These are phyloP conservation scores for Penicillium atrosanguineum DNA, from an alignment of 495 filamentous ascomycete genomes.

Conservation along the genomic window DNA sequence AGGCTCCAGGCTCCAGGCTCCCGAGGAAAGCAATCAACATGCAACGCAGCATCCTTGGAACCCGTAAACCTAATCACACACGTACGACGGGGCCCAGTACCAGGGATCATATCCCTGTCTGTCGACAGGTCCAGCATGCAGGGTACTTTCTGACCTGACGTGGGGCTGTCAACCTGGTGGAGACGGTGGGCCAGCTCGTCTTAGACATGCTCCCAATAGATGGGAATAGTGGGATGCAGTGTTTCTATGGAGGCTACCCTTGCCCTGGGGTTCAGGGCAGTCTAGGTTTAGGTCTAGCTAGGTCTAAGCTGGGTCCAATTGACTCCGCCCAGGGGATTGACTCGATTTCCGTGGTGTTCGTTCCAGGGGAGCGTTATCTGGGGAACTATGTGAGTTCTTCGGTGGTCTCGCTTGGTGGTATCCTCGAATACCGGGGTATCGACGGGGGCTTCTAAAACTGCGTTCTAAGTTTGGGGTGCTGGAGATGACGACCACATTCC, in stretches of 20 bases:
- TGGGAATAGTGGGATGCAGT: background rate
- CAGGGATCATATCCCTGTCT: constrained; percentile 11
- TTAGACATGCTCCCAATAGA: constrained; percentile 4
- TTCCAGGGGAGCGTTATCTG: background rate
- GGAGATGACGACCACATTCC: background rate
- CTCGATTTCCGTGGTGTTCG: too few relatives aligned
- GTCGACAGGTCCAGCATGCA: background rate
- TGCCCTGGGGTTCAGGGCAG: background rate
- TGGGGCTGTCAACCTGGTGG: background rate
- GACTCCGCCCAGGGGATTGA: too few relatives aligned
- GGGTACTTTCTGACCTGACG: background rate
- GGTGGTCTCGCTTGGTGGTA: background rate
- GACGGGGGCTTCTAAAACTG: background rate
- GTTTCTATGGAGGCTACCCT: background rate
- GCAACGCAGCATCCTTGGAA: too few relatives aligned
- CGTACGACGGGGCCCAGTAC: constrained; percentile 3
- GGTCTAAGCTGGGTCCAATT: too few relatives aligned
- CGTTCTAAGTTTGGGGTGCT: background rate
- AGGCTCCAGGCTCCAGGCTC: too few relatives aligned
- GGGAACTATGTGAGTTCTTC: background rate
- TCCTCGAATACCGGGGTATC: background rate
- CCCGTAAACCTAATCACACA: background rate
- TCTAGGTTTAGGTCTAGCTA: background rate
- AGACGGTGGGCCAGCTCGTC: background rate
- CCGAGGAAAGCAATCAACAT: too few relatives aligned